Conservation (phyloP, 441 rosid species). For the Populus hybrid region DNA sequence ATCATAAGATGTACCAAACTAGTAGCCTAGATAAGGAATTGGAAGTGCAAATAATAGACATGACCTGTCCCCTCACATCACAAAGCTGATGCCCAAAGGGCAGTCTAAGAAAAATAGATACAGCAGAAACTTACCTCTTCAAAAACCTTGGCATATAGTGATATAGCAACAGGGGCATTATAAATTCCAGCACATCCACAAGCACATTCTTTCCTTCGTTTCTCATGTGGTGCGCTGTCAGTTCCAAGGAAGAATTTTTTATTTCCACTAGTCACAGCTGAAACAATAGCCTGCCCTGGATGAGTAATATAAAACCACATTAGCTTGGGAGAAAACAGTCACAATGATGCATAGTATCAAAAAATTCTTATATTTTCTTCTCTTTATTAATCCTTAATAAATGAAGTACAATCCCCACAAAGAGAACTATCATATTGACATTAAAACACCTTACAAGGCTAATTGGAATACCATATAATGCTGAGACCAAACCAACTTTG, state of each 20-base stretch:
- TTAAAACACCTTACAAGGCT: background rate
- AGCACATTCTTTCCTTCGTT: conserved; percentile 62
- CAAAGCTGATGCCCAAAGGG: background rate
- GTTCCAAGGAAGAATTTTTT: conserved; percentile 89
- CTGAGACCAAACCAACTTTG: background rate
- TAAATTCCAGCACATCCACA: conserved; percentile 94
- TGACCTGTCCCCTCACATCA: background rate
- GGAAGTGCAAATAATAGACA: background rate
- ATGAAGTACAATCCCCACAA: background rate
- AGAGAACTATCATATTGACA: background rate
- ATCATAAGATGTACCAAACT: background rate
- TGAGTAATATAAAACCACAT: conserved; percentile 1
- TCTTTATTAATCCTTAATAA: background rate
- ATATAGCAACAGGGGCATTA: conserved; percentile 78
- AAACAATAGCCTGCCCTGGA: conserved; percentile 80
- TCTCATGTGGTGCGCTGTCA: conserved; percentile 97
- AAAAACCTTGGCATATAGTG: conserved; percentile 82
- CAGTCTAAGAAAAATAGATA: background rate
- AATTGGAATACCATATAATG: background rate
- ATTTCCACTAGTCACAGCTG: conserved; percentile 92
- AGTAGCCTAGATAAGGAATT: background rate
- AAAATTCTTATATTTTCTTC: background rate
- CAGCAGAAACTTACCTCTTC: conserved; percentile 60
- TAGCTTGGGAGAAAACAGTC: background rate
- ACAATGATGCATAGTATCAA: background rate